Evolutionary conservation across 768 basidiomycete genomes (phyloP), one percentile per base, ranked within the genome.

Genomic region (Sarcodon aspratus): DNA sequence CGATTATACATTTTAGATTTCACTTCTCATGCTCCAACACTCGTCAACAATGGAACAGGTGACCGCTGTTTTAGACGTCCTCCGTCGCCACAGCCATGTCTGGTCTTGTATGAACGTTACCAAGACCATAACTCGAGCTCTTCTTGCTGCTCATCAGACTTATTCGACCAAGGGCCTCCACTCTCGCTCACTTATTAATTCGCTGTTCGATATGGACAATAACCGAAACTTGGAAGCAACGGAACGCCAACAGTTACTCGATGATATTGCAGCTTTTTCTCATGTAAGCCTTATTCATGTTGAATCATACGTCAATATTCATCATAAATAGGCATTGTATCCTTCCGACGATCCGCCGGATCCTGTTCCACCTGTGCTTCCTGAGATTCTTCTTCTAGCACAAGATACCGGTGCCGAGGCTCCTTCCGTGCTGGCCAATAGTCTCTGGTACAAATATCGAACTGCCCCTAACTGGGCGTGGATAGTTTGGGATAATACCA

Each of bases 401-500:
- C 74, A 70, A 9, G 78, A 85, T 57, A 63, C 70, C 3, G 71
- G 74, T 45, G 66, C 68, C 0, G 78, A 82, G 50, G 84, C 80
- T 6, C 75, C 84, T 2, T 79, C 80, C 1, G 72, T 75, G 44
- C 76, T 91, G 17, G 87, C 86, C 0, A 84, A 83, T 55, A 74
- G 75, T 43, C 68, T 91, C 11, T 91, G 88, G 88, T 84, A 85
- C 63, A 84, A 85, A 59, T 89, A 89, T 55, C 78, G 83, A 38
- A 77, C 76, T 12, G 76, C 85, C 0, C 57, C 63, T 11, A 76
- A 86, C 55, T 89, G 87, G 85, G 85, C 76, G 1, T 83, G 79
- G 78, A 83, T 81, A 55, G 82, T 84, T 15, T 90, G 87, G 87
- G 85, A 89, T 59, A 89, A 85, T 56, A 78, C 82, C 1, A 71